phyloP scores from a whole-genome alignment of 2,329 filamentous ascomycete genomes.

The Ophiostoma novo-ulmi region DNA sequence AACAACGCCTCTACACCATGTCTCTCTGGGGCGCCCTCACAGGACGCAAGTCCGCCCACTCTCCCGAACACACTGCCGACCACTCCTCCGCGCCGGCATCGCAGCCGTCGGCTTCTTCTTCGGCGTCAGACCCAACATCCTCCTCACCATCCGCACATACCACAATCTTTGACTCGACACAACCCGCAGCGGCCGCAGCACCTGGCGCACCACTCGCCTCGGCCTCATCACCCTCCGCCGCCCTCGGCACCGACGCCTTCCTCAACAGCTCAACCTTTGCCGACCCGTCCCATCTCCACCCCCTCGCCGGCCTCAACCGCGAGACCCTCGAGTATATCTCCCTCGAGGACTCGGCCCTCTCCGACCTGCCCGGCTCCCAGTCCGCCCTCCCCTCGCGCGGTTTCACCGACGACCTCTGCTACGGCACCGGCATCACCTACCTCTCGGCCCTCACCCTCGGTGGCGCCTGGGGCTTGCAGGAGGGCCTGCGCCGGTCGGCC shows the following conservation, averaged over 20 bases:
- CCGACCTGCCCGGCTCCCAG: constrained; percentile 76
- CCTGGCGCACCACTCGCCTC: constrained; percentile 2
- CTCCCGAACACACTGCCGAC: constrained; percentile 29
- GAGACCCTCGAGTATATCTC: constrained; percentile 92
- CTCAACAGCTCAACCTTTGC: constrained; percentile 69
- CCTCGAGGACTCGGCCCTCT: constrained; percentile 85
- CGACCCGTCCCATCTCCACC: constrained; percentile 85
- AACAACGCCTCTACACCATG: constrained; percentile 34
- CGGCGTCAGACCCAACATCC: constrained; percentile 43
- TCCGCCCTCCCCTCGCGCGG: constrained; percentile 90
- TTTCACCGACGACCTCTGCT: constrained; percentile 97
- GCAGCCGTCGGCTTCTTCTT: constrained; percentile 40
- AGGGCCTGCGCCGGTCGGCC: constrained; percentile 76
- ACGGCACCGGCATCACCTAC: constrained; percentile 93
- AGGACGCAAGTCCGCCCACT: constrained; percentile 46
- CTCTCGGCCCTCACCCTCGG: constrained; percentile 79
- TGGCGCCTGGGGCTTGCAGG: constrained; percentile 86
- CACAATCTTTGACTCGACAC: constrained; percentile 59
- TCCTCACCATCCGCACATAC: constrained; percentile 20
- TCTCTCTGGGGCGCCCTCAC: constrained; percentile 59
- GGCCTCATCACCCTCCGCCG: not conserved
- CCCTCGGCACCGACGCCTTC: constrained; percentile 74
- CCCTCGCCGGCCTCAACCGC: constrained; percentile 86
- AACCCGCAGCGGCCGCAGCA: constrained; percentile 3
- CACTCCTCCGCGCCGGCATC: constrained; percentile 36